A percentile compares a stretch with the other conserved stretches of the same genome.
phyloP scores from a whole-genome alignment of 345 rosid species.

The Eutrema japonicum region DNA sequence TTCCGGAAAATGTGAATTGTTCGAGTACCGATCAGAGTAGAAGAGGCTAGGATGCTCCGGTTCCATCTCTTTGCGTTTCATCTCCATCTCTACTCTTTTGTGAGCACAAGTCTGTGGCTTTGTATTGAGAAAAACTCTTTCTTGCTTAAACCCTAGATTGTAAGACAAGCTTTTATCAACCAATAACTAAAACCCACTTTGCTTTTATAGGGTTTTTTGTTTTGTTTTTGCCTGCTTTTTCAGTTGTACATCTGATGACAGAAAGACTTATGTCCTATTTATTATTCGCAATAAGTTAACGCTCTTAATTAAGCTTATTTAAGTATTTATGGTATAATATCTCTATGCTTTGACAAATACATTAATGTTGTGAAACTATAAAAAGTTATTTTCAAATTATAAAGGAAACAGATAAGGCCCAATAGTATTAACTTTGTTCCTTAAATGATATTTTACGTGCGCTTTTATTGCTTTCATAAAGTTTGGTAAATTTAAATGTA shows the following conservation, averaged over 20 bases:
- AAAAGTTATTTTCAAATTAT: conserved; percentile 16
- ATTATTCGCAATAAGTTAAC: not conserved
- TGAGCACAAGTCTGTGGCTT: not conserved
- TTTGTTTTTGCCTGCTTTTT: not conserved
- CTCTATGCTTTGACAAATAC: conserved; percentile 1
- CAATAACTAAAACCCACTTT: not conserved
- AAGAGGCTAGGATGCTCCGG: not conserved
- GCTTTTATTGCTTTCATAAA: conserved; percentile 9
- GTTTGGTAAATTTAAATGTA: conserved; percentile 22
- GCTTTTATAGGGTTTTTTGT: conserved; percentile 14
- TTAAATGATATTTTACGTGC: conserved; percentile 17
- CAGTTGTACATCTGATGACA: conserved; percentile 24
- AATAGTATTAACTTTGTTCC: conserved; percentile 22
- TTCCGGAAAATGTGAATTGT: not conserved
- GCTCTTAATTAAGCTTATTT: conserved; percentile 28
- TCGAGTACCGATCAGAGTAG: not conserved
- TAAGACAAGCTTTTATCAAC: conserved; percentile 6
- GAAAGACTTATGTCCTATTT: not conserved
- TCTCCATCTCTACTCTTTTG: not conserved
- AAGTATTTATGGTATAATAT: conserved; percentile 25
- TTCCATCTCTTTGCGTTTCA: conserved; percentile 23
- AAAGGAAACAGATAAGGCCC: conserved; percentile 20
- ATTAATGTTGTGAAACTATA: conserved; percentile 12
- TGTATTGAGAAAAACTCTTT: not conserved
- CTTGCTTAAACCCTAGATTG: conserved; percentile 6